Percentiles rank a stretch among this genome's conserved stretches.
These are phyloP conservation scores for Anisodus acutangulus DNA, from an alignment of 257 asterid genomes.

Conservation along the genomic window DNA sequence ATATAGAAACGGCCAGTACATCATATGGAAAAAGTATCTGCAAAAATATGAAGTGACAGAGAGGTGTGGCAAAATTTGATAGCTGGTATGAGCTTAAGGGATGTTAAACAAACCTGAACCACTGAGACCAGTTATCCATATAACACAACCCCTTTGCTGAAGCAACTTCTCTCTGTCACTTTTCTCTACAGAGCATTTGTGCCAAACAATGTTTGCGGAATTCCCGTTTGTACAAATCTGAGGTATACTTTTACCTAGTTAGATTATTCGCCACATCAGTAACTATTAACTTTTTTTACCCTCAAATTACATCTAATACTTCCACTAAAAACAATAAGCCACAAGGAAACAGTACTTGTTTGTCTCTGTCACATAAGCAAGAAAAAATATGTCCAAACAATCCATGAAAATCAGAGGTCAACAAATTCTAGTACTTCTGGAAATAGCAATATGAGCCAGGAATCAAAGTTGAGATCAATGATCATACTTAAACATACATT, in stretches of 20 bases:
- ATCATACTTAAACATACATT: background rate
- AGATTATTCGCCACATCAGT: conserved; percentile 14
- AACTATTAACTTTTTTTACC: background rate
- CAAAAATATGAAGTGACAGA: background rate
- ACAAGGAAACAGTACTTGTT: background rate
- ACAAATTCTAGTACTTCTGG: background rate
- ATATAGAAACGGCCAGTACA: background rate
- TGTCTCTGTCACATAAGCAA: background rate
- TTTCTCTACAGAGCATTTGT: conserved; percentile 82
- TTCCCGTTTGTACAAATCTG: conserved; percentile 63
- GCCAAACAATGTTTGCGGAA: conserved; percentile 88
- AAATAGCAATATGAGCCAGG: background rate
- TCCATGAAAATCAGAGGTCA: background rate
- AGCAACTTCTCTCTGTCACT: conserved; percentile 79
- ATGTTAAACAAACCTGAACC: conserved; percentile 85
- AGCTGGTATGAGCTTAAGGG: background rate
- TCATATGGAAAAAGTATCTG: conserved; percentile 12
- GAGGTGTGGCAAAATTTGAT: background rate
- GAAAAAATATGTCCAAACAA: background rate
- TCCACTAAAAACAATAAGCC: background rate
- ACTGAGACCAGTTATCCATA: conserved; percentile 98
- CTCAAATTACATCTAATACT: background rate
- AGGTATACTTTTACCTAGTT: conserved; percentile 52
- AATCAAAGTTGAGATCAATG: background rate
- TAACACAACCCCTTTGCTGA: conserved; percentile 93